Evolutionary conservation across 148 eudicot genomes (phyloP), one percentile per base, ranked within the genome.

Genomic region (Nepenthes gracilis): DNA sequence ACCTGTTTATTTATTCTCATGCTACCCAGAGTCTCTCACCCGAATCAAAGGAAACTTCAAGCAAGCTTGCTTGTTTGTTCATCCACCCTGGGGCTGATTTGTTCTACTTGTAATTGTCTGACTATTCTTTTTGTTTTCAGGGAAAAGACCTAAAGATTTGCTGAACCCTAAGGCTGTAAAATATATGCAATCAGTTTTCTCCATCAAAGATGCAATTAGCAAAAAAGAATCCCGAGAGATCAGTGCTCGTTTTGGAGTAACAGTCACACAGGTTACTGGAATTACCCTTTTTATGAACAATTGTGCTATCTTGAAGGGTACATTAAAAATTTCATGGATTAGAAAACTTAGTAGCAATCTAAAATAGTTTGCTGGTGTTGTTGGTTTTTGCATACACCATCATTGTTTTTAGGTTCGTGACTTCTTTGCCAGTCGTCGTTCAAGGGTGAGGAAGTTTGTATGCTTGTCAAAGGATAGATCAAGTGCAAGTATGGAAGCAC

Each of bases 61-160:
- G 8, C 45, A 40, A 40, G 45, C 8, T 40, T 40, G 45, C 8
- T 40, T 3, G 45, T 40, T 71, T 65, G 66, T 80, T n/a, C 32
- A 52, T 80, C 32, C 32, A 52, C 32, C 32, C n/a, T 13, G 14
- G 14, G 32, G 8, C 55, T 52, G 2, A 52, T 32, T 52, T 52
- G 23, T 52, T 12, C 54, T 23, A n/a, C n/a, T 11, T 52, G 32
- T 52, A 14, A 40, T 52, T 14, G 32, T 2, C 6, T 52, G 14
- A 12, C 32, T 52, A 11, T 64, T 10, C 15, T 38, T 12, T 9
- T 54, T 43, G 12, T 52, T 1, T 33, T 38, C 2, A 50, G 88
- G 96, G 96, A 37, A 93, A 93, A 77, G 84, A 86, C 65, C 99
- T 14, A 74, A 96, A 60, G 96, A 93, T 81, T 64, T 88, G 76